phyloP scores from a whole-genome alignment of 2,329 filamentous ascomycete genomes.

The Fusarium transvaalense region DNA sequence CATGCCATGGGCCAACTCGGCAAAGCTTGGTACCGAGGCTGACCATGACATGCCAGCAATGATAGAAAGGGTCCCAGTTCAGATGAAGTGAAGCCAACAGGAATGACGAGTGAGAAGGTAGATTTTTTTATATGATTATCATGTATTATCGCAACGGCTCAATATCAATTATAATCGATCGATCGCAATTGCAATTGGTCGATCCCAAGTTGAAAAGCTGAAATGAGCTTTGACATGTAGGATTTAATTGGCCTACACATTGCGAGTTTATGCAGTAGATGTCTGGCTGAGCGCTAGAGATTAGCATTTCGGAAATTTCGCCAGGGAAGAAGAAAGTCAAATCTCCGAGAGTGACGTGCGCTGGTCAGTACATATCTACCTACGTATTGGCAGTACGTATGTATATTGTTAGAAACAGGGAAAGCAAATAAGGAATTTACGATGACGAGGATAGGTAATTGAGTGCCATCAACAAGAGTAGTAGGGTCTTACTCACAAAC shows the following conservation, averaged over 20 bases:
- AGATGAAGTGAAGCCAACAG: neutral
- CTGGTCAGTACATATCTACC: neutral
- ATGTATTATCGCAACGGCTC: neutral
- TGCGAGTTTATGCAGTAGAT: conserved; percentile 18
- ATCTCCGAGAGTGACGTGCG: conserved; percentile 43
- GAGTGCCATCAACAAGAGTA: neutral
- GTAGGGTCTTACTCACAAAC: neutral
- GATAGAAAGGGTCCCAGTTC: neutral
- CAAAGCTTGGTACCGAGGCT: conserved; percentile 9
- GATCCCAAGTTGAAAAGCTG: conserved; percentile 8
- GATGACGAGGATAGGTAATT: conserved; percentile 27
- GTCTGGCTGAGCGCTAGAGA: conserved; percentile 22
- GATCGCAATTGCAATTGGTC: conserved; percentile 29
- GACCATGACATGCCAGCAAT: neutral
- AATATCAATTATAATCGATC: neutral
- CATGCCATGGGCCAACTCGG: neutral
- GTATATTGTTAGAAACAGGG: conserved; percentile 26
- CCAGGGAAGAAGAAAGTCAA: conserved; percentile 40
- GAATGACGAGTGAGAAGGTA: conserved; percentile 2
- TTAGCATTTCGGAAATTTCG: conserved; percentile 43
- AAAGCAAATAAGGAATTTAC: conserved; percentile 1
- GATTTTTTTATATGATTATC: neutral
- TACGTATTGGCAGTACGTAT: neutral
- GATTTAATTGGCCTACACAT: conserved; percentile 35
- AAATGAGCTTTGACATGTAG: conserved; percentile 21